Evolutionary conservation across 345 rosid species (phyloP).

Genomic region (Corchorus capsularis): DNA sequence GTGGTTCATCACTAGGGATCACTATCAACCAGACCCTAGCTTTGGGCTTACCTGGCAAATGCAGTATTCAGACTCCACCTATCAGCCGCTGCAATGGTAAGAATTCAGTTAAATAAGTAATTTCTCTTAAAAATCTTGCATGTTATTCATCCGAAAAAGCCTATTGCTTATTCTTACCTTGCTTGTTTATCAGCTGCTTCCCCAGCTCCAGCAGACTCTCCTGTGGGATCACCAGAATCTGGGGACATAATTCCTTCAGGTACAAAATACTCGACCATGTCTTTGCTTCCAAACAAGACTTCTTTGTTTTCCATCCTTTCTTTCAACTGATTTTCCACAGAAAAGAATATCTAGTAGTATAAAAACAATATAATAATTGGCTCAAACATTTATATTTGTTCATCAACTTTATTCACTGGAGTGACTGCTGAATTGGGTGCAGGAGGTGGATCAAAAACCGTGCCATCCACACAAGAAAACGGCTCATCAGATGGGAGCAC

Average conservation of each 20-base stretch:
- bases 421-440: conserved; percentile 25
- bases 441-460: conserved; percentile 64
- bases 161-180: not conserved
- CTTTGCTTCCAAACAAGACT: not conserved
- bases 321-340: not conserved
- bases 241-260: conserved; percentile 59
- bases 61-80: conserved; percentile 84
- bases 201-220: conserved; percentile 52
- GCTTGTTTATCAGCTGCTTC: conserved; percentile 32
- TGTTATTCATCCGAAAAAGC: not conserved
- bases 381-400: conserved; percentile 1
- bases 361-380: not conserved
- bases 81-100: conserved; percentile 66
- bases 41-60: conserved; percentile 66
- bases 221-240: conserved; percentile 56
- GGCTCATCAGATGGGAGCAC: conserved; percentile 66
- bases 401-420: not conserved
- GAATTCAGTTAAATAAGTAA: not conserved
- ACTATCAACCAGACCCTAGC: conserved; percentile 66
- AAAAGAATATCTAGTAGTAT: not conserved
- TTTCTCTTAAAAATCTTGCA: not conserved
- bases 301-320: not conserved
- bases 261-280: conserved; percentile 15
- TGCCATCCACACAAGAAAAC: conserved; percentile 56
- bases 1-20: conserved; percentile 66